Percentiles rank a stretch among this genome's conserved stretches.
Evolutionary conservation across 495 filamentous ascomycete species (phyloP).

Genomic region (Lepidopterella palustris): DNA sequence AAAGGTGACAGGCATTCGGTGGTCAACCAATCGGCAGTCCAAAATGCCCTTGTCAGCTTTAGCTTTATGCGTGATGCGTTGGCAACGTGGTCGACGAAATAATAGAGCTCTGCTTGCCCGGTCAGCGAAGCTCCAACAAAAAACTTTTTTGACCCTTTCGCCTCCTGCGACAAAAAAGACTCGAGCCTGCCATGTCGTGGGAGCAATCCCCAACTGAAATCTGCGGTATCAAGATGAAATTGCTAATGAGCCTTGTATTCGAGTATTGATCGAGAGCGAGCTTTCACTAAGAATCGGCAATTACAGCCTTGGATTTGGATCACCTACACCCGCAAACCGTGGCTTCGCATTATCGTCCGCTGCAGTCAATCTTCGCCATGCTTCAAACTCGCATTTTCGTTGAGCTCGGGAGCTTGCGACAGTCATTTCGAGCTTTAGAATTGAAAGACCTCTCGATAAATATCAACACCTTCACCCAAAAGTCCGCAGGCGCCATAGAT

Average conservation of each 20-base stretch:
- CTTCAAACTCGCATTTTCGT: conserved; percentile 1
- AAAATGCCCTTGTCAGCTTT: background rate
- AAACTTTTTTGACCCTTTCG: background rate
- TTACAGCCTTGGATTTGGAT: background rate
- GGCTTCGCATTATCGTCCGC: background rate
- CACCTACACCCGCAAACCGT: background rate
- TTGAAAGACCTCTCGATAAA: conserved; percentile 2
- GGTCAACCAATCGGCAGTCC: background rate
- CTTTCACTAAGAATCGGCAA: background rate
- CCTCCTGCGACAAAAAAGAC: background rate
- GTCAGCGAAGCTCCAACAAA: background rate
- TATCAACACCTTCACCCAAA: background rate
- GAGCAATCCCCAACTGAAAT: too few relatives aligned
- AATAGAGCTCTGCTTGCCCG: background rate
- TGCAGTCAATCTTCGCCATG: background rate
- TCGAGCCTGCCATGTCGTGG: too few relatives aligned
- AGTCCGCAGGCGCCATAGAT: conserved; percentile 1
- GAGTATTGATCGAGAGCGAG: too few relatives aligned
- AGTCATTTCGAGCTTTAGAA: background rate
- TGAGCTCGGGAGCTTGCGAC: background rate
- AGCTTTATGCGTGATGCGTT: background rate
- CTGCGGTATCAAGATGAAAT: too few relatives aligned
- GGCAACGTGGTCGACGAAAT: background rate
- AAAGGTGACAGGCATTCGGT: too few relatives aligned
- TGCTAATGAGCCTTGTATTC: too few relatives aligned